These are phyloP conservation scores for Ophiocordyceps camponoti-saundersi DNA, from an alignment of 2,329 filamentous ascomycete genomes.

Conservation along the genomic window DNA sequence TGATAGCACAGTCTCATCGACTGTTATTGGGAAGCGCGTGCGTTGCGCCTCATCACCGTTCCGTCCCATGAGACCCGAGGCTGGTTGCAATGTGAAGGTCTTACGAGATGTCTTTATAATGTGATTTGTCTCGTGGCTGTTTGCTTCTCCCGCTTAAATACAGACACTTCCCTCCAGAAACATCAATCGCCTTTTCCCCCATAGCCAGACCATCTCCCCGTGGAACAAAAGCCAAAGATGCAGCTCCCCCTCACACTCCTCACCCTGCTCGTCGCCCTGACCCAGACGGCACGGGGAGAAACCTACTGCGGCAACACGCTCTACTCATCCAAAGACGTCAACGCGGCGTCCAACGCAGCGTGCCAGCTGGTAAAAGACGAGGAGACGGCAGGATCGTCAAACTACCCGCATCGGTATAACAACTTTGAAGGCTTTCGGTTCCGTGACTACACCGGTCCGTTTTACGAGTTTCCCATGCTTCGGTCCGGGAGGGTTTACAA, in stretches of 20 bases:
- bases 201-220: not conserved
- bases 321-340: conserved; percentile 12
- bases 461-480: conserved; percentile 21
- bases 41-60: no score
- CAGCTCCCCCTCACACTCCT: not conserved
- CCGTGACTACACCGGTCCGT: conserved; percentile 13
- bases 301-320: conserved; percentile 13
- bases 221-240: not conserved
- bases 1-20: no score
- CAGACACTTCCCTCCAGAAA: no score
- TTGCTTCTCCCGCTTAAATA: no score
- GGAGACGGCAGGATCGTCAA: conserved; percentile 11
- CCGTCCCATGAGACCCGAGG: no score
- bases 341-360: conserved; percentile 11
- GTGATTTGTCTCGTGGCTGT: no score
- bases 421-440: conserved; percentile 21
- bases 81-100: no score
- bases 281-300: conserved; percentile 5
- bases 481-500: conserved; percentile 13
- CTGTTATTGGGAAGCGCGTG: no score
- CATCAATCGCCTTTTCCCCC: no score
- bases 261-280: not conserved
- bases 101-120: no score
- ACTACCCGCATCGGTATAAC: conserved; percentile 21
- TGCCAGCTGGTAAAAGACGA: conserved; percentile 8